A percentile compares a stretch with the other conserved stretches of the same genome.
Evolutionary conservation across 2,329 filamentous ascomycete species (phyloP).

Genomic region (Xylariaceae sp.): DNA sequence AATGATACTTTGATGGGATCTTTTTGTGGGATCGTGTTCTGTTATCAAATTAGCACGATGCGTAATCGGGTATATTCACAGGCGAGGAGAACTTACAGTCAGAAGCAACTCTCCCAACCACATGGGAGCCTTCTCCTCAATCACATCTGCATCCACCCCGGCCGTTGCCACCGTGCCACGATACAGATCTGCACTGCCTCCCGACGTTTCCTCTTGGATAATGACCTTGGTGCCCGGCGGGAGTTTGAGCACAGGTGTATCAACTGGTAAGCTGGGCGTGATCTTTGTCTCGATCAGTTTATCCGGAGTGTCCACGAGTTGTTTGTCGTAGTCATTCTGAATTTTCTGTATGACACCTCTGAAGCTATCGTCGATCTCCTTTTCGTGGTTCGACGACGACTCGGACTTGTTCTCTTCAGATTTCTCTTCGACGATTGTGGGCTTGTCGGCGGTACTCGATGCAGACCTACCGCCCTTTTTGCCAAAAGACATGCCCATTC

Average conservation of each 20-base stretch:
- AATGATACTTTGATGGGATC: conserved; percentile 98
- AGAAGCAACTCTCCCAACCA: conserved; percentile 91
- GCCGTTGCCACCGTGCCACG: conserved; percentile 80
- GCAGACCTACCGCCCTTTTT: conserved; percentile 78
- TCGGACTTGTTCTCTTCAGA: conserved; percentile 60
- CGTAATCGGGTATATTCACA: not conserved
- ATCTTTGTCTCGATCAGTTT: conserved; percentile 60
- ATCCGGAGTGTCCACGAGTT: conserved; percentile 54
- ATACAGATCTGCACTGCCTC: conserved; percentile 80
- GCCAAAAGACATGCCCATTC: conserved; percentile 58
- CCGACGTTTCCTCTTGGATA: conserved; percentile 66
- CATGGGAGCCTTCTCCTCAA: conserved; percentile 83
- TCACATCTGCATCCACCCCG: conserved; percentile 72
- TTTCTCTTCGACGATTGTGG: conserved; percentile 73
- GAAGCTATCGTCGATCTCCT: conserved; percentile 73
- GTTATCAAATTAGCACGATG: conserved; percentile 14
- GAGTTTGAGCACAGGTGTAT: conserved; percentile 74
- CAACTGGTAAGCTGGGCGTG: conserved; percentile 66
- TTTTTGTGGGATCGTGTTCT: conserved; percentile 80
- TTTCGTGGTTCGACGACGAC: conserved; percentile 63
- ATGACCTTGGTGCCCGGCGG: conserved; percentile 66
- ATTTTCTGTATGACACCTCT: conserved; percentile 71
- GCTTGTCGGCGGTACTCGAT: conserved; percentile 67
- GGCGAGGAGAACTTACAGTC: conserved; percentile 44
- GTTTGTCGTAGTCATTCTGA: conserved; percentile 69